phyloP scores from a whole-genome alignment of 116 monocot genomes.

The Zostera marina region DNA sequence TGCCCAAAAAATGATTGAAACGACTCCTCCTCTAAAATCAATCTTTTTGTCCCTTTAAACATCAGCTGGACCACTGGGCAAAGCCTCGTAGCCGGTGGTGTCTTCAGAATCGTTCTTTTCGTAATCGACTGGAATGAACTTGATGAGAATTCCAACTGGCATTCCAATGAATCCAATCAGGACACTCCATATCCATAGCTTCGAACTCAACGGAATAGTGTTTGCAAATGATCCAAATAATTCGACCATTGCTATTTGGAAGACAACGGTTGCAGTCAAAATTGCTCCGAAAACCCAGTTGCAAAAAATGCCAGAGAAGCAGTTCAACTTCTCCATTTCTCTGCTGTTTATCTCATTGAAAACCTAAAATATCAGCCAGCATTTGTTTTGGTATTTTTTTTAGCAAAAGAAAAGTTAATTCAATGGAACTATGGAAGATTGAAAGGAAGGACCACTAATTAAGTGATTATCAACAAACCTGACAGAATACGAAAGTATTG shows the following conservation, averaged over 20 bases:
- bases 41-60: conserved; percentile 2
- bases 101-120: conserved; percentile 2
- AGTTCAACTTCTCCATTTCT: conserved; percentile 86
- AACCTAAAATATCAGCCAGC: conserved; percentile 21
- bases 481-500: conserved; percentile 98
- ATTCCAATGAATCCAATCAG: conserved; percentile 58
- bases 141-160: conserved; percentile 45
- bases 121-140: conserved; percentile 60
- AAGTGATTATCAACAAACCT: conserved; percentile 28
- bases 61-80: conserved; percentile 44
- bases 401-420: too few relatives aligned
- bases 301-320: conserved; percentile 64
- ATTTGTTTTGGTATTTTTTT: neutral
- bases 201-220: conserved; percentile 48
- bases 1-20: neutral
- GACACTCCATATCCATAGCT: conserved; percentile 63
- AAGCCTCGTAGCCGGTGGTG: conserved; percentile 40
- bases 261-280: conserved; percentile 30
- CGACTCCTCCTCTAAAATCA: neutral
- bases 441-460: neutral
- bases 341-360: conserved; percentile 97
- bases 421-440: too few relatives aligned
- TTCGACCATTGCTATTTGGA: conserved; percentile 79
- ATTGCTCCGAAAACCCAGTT: conserved; percentile 63
- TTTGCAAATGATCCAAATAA: conserved; percentile 71